Base-by-base conservation (phyloP, 495 filamentous ascomycete species). In the Recurvomyces mirabilis region DNA sequence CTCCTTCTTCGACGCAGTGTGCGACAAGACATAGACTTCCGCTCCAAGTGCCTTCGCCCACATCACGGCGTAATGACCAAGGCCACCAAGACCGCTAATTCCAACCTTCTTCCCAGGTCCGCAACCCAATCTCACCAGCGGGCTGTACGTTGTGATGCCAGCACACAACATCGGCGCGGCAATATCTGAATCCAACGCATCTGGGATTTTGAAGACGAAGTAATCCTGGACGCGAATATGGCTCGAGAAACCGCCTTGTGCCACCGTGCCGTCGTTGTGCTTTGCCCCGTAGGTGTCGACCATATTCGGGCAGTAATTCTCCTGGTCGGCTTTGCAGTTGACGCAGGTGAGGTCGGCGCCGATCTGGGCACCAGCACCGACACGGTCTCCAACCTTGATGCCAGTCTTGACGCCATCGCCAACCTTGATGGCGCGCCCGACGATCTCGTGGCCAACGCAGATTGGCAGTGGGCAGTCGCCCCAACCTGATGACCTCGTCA, bases 101-200 rank as follows among this genome's bases (percentile, higher is more conserved):
- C 71, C 85, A 13, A 91, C 78, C 61, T 83, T 84, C 65, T 84
- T 84, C 12, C 82, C 82, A 0, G 81, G 78, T 0, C 79, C 79
- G 33, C 66, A 66, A 12, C 79, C 79, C 57, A 83, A 77, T 19
- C 82, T 75, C 30, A 82, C 77, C 1, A 94, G 68, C 0, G 85
- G 85, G 28, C 75, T 81, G 65, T 78, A 93, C 23, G 75, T 77
- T 1, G 87, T 93, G 21, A 93, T 62, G 28, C 87, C 87, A 23
- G 84, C 87, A 60, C 87, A 93, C 54, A 93, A 71, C 84, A 93
- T 93, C 2, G 84, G 87, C n/a, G 86, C 87, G 0, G 80, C 84
- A 26, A 75, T 56, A 34, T 70, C 70, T 52, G 68, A 77, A n/a
- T 76, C 62, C 30, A 93, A 71, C 2, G 66, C 70, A n/a, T 84